Base-by-base conservation (phyloP, 257 asterid species). In the Nyctanthes arbortristis region DNA sequence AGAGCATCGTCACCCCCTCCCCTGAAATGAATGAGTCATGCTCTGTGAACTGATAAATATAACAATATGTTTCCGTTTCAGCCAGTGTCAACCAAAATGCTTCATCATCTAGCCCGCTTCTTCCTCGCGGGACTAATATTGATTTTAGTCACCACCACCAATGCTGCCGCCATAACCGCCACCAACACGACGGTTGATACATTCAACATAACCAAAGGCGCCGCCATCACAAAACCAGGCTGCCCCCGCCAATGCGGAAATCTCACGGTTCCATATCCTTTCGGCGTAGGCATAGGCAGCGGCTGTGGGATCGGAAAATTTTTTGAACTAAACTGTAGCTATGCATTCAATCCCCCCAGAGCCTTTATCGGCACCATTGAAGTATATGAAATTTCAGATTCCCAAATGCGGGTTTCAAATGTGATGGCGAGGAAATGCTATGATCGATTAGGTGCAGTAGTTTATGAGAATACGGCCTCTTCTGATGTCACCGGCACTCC, bases 311-410 rank as follows among this genome's bases (percentile, higher is more conserved):
- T 81, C 0, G 65, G 63, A 31, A 2, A 24, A 4, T 37, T 40
- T 68, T 75, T 77, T 1, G 78, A 81, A 11, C 61, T 90, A 67
- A 78, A 71, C 62, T 90, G 97, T 85, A 87, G 72, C 78, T 2
- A 29, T 63, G 35, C 81, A 37, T 71, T 71, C 47, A 61, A 43
- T 31, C 84, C 92, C 2, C 92, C 95, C 1, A 81, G 71, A 25
- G 86, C 87, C 1, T 73, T 30, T 33, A 37, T 61, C 5, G 57
- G 78, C 4, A 16, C 4, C 24, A 34, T 84, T 66, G 69, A 32
- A 10, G 31, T 83, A 0, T 71, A 35, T 55, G 86, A 84, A 1
- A 83, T 88, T 32, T 79, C 97, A 32, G 93, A 90, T 25, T 64
- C 55, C 74, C 85, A 79, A 8, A 7, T 85, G 61, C 84, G 89